Evolutionary conservation across 2,329 filamentous ascomycete species (phyloP), one percentile per base, ranked within the genome.

Genomic region (Aspergillus brunneoviolaceus): DNA sequence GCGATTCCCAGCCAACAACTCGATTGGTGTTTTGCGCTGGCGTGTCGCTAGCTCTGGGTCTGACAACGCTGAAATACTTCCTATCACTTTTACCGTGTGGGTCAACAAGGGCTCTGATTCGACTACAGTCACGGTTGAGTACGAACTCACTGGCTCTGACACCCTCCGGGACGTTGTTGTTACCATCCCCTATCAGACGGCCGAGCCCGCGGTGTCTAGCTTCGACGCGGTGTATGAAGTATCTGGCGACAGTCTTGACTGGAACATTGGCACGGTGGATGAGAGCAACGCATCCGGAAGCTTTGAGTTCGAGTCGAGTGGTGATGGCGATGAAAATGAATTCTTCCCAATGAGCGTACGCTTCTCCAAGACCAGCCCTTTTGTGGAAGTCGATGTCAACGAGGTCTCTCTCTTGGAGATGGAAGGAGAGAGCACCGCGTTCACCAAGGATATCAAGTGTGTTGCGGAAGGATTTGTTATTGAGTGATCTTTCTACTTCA

Each of bases 1-100:
- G 72, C 91, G 92, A 25, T 99, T 99, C 82, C 95, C 95, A 0
- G 87, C 92, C 27, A 98, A 97, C 79, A 96, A 96, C 74, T 87
- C 90, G 16, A 94, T 98, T 59, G 92, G 91, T 58, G 93, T 98
- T 48, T 84, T 99, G 74, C 87, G 94, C 75, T 99, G 95, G 95
- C 90, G 92, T 71, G 75, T 79, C 50, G 89, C 91, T 23, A 87
- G 88, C 16, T 90, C 92, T 52, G 92, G 91, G 77, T 83, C 85
- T 2, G 92, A 96, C 67, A 91, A 96, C 68, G 79, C 89, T 39
- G 88, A 87, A 63, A 87, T 93, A 57, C 87, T 96, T 42, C 95
- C 95, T 7, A 95, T 99, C 71, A 95, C 90, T 42, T 98, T 99
- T 76, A 97, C 92, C 2, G 94, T 97, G 42, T 99, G 95, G 95